Conservation (phyloP, 2,329 filamentous ascomycete species). For the Colletotrichum eremochloae region DNA sequence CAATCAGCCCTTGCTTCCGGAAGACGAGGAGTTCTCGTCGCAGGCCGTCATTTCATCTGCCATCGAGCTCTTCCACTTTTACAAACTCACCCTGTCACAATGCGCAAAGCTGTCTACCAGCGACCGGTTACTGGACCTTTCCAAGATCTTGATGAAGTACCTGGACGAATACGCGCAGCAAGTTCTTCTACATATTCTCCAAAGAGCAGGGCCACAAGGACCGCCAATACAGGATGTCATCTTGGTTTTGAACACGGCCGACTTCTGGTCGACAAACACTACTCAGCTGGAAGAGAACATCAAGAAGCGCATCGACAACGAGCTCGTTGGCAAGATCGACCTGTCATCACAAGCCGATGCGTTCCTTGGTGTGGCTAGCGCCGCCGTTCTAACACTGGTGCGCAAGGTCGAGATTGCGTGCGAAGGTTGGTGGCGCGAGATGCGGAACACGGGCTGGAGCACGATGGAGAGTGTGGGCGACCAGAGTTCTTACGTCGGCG, state of each 20-base stretch:
- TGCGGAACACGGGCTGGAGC: constrained; percentile 96
- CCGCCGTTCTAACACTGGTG: constrained; percentile 86
- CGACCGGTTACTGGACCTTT: constrained; percentile 86
- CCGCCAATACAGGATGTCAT: constrained; percentile 80
- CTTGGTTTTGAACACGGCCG: constrained; percentile 93
- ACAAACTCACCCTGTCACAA: constrained; percentile 91
- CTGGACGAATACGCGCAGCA: constrained; percentile 96
- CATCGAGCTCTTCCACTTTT: constrained; percentile 97
- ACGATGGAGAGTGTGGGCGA: constrained; percentile 94
- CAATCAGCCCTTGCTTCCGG: constrained; percentile 80
- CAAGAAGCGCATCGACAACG: constrained; percentile 87
- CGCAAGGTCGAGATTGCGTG: constrained; percentile 85
- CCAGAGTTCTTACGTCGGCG: constrained; percentile 90
- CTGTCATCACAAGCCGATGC: constrained; percentile 93
- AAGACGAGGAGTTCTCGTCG: constrained; percentile 91
- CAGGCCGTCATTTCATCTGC: constrained; percentile 93
- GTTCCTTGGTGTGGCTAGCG: constrained; percentile 94
- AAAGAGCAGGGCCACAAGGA: constrained; percentile 66
- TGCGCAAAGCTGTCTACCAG: constrained; percentile 96
- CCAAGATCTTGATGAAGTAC: constrained; percentile 89
- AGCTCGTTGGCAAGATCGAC: constrained; percentile 82
- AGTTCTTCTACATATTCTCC: constrained; percentile 81
- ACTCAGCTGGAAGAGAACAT: constrained; percentile 96
- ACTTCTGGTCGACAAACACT: constrained; percentile 96
- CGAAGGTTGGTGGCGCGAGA: constrained; percentile 93